Percentiles rank a stretch among this genome's conserved stretches.
Evolutionary conservation across 2,329 filamentous ascomycete genomes (phyloP).

Genomic region (Claviceps pazoutovae): DNA sequence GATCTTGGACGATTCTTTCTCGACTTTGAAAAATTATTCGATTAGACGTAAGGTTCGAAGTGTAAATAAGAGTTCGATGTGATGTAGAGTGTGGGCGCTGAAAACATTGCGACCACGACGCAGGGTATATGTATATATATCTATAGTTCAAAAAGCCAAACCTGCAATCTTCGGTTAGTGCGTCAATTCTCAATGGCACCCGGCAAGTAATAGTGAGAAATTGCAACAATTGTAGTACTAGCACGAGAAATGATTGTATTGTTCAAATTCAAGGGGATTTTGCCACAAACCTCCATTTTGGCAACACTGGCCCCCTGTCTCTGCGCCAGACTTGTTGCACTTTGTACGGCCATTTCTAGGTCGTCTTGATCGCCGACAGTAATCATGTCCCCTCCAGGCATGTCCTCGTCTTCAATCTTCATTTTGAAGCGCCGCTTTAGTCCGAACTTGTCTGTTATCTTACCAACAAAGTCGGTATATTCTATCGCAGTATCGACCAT

Average conservation of each 20-base stretch:
- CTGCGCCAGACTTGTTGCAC: slow-evolving; percentile 51
- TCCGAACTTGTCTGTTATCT: slow-evolving; percentile 77
- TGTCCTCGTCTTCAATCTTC: slow-evolving; percentile 72
- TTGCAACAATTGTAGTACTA: background rate
- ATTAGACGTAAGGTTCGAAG: slow-evolving; percentile 5
- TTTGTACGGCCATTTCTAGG: slow-evolving; percentile 71
- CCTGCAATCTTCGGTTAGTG: slow-evolving; percentile 23
- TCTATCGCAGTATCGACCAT: slow-evolving; percentile 63
- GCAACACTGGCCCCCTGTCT: slow-evolving; percentile 69
- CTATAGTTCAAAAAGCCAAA: slow-evolving; percentile 32
- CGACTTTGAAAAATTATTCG: slow-evolving; percentile 7
- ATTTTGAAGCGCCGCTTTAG: slow-evolving; percentile 71
- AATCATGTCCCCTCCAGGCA: slow-evolving; percentile 74
- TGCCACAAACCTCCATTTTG: slow-evolving; percentile 74
- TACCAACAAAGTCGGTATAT: slow-evolving; percentile 64
- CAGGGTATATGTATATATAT: slow-evolving; percentile 11
- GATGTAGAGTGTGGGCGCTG: background rate
- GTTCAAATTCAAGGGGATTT: too few species aligned
- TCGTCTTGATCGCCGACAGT: slow-evolving; percentile 96
- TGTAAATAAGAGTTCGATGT: too few species aligned
- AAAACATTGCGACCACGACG: slow-evolving; percentile 5
- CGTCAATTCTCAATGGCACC: background rate
- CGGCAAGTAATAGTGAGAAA: background rate
- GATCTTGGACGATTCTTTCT: background rate
- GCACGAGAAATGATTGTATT: background rate